A percentile compares a stretch with the other conserved stretches of the same genome.
Conservation (phyloP, 768 basidiomycete species). For the Lyophyllum shimeji region DNA sequence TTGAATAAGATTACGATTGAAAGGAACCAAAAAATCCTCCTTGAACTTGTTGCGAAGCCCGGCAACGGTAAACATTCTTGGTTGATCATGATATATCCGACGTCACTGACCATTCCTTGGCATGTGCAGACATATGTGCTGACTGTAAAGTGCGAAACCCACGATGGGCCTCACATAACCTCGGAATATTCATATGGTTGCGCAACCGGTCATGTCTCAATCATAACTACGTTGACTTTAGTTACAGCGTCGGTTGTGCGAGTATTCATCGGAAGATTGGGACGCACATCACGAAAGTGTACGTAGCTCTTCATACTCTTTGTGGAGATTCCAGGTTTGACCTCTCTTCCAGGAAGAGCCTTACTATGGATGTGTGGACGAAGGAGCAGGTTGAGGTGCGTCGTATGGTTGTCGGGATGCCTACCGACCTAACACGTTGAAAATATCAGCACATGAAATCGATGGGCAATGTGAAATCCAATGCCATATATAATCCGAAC, state of each 20-base stretch:
- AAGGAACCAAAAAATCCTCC: slow-evolving; percentile 61
- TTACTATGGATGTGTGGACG: slow-evolving; percentile 85
- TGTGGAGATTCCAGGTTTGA: not conserved
- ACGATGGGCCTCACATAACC: slow-evolving; percentile 85
- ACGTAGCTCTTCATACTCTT: slow-evolving; percentile 25
- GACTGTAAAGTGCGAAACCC: slow-evolving; percentile 89
- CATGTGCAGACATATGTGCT: slow-evolving; percentile 73
- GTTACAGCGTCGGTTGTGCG: slow-evolving; percentile 75
- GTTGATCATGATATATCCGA: not conserved
- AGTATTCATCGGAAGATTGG: slow-evolving; percentile 94
- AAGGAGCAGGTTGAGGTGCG: slow-evolving; percentile 87
- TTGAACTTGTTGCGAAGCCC: slow-evolving; percentile 68
- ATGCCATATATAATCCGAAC: slow-evolving; percentile 79
- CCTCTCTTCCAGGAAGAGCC: slow-evolving; percentile 67
- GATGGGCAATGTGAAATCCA: slow-evolving; percentile 82
- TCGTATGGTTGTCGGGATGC: slow-evolving; percentile 10
- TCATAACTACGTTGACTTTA: not conserved
- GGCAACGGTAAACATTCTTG: slow-evolving; percentile 67
- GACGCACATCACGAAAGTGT: slow-evolving; percentile 94
- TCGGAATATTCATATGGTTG: slow-evolving; percentile 90
- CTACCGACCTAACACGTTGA: slow-evolving; percentile 8
- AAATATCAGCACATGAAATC: slow-evolving; percentile 67
- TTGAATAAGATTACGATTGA: slow-evolving; percentile 62
- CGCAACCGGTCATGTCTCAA: not conserved
- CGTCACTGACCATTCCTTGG: slow-evolving; percentile 10